Evolutionary conservation across 768 basidiomycete genomes (phyloP), one percentile per base, ranked within the genome.

Genomic region (Podaxis mareebaensis): DNA sequence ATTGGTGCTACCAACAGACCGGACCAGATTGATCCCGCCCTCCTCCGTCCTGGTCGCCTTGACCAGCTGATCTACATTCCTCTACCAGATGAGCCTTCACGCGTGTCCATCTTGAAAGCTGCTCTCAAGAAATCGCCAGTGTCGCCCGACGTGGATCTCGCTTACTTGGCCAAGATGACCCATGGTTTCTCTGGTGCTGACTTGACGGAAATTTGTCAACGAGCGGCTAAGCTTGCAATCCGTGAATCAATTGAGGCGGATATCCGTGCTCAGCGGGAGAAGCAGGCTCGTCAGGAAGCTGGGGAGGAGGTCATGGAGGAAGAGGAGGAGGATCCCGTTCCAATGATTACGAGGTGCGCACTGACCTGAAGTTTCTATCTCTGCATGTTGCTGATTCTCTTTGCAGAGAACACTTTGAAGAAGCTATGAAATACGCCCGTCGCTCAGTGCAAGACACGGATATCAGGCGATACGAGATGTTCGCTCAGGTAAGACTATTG

Each of bases 61-160:
- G 97, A 99, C 76, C 96, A 99, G 78, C 87, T 99, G 66, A 99
- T 99, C 76, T 99, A 99, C 81, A 99, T 99, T 65, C 97, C 97
- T 64, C 87, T 99, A 1, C 97, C 97, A 64, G 96, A 98, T 77
- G 96, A 99, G 77, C 78, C 83, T 2, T 95, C 93, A 38, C 92
- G 97, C 64, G 68, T 95, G 58, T 91, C 93, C 1, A 99, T 99
- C 72, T 90, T 99, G 76, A 86, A 84, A 72, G 96, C 97, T 15
- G 81, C 85, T 59, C 89, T 99, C 70, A 92, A 96, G 80, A 96
- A 95, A 75, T 94, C 92, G 17, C 97, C 97, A 15, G 79, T 99
- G 56, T 81, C 92, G 17, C 77, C 82, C 17, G 87, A 89, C 1
- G 96, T 99, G 68, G 87, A 97, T 74, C 86, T 99, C 53, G 33